phyloP scores from a whole-genome alignment of 2,329 filamentous ascomycete species.

The Colletotrichum viniferum region DNA sequence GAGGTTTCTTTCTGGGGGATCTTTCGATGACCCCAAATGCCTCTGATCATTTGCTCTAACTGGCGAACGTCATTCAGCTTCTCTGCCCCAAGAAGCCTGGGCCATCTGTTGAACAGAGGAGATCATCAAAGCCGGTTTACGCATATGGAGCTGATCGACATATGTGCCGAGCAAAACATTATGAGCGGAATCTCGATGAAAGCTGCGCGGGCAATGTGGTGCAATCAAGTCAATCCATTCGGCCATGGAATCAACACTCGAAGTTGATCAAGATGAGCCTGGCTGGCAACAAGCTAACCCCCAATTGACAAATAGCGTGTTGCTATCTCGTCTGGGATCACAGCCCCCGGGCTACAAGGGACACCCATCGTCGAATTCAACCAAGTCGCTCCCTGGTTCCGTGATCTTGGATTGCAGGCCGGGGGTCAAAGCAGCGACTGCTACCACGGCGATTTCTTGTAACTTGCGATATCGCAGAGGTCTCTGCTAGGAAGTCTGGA shows the following conservation, averaged over 20 bases:
- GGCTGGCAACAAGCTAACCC: not conserved
- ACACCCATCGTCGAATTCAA: not conserved
- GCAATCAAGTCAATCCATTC: not conserved
- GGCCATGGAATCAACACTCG: not conserved
- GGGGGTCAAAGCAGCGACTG: not conserved
- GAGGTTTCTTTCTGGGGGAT: not conserved
- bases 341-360: not conserved
- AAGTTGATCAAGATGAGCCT: not conserved
- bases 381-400: not conserved
- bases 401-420: not conserved
- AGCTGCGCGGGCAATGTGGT: not conserved
- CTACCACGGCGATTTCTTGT: not conserved
- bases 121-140: not conserved
- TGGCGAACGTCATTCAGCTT: not conserved
- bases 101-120: not conserved
- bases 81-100: slow-evolving; percentile 1
- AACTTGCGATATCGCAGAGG: not conserved
- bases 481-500: not conserved
- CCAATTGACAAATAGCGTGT: not conserved
- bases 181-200: not conserved
- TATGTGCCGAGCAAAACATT: not conserved
- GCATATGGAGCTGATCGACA: not conserved
- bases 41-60: not conserved
- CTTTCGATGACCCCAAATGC: not conserved
- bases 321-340: not conserved